A percentile compares a stretch with the other conserved stretches of the same genome.
These are phyloP conservation scores for Dryadomyces sulphureus DNA, from an alignment of 2,329 filamentous ascomycete genomes.

Conservation along the genomic window DNA sequence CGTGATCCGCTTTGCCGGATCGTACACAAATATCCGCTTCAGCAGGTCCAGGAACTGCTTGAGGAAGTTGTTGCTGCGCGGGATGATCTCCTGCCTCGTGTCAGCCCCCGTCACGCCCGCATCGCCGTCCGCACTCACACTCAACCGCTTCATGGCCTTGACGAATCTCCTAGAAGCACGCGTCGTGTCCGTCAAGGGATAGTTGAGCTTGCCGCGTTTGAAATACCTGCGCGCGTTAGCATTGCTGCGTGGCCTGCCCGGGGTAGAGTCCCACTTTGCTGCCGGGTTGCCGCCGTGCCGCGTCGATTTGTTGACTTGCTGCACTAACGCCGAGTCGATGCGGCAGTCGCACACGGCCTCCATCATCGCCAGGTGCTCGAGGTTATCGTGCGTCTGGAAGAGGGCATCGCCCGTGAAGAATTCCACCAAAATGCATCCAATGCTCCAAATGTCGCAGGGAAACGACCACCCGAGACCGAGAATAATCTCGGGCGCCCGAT, in stretches of 20 bases:
- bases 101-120: slow-evolving; percentile 8
- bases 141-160: slow-evolving; percentile 55
- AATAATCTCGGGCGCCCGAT: slow-evolving; percentile 57
- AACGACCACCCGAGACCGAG: slow-evolving; percentile 57
- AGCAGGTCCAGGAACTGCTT: slow-evolving; percentile 49
- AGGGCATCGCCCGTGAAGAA: slow-evolving; percentile 58
- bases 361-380: slow-evolving; percentile 66
- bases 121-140: slow-evolving; percentile 23
- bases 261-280: slow-evolving; percentile 35
- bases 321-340: slow-evolving; percentile 44
- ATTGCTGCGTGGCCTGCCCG: background rate
- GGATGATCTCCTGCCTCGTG: slow-evolving; percentile 44
- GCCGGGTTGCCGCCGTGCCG: slow-evolving; percentile 44
- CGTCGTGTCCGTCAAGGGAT: slow-evolving; percentile 47
- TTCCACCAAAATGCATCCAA: slow-evolving; percentile 57
- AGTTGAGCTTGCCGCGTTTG: slow-evolving; percentile 50
- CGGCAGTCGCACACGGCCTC: slow-evolving; percentile 47
- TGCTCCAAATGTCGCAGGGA: slow-evolving; percentile 61
- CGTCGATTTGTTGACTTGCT: slow-evolving; percentile 40
- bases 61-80: slow-evolving; percentile 41
- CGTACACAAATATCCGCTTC: slow-evolving; percentile 53
- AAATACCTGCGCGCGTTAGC: slow-evolving; percentile 38
- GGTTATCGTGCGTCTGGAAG: slow-evolving; percentile 59
- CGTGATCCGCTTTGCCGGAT: slow-evolving; percentile 49
- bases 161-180: slow-evolving; percentile 52